These are phyloP conservation scores for Schizothecium vesticola DNA, from an alignment of 495 filamentous ascomycete genomes.

Conservation along the genomic window DNA sequence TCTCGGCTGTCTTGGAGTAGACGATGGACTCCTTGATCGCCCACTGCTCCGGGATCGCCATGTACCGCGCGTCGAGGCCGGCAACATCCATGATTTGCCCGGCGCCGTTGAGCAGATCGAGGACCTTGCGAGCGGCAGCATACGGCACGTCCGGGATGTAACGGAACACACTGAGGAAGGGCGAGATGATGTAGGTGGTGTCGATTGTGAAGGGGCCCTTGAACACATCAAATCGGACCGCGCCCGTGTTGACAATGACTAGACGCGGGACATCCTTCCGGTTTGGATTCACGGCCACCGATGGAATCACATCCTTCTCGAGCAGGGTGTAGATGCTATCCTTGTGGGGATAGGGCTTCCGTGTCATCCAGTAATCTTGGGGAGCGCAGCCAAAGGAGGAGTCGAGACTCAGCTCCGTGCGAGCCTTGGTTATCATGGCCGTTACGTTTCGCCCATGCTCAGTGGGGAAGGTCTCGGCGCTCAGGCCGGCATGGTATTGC, in stretches of 20 bases:
- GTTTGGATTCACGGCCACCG: conserved; percentile 42
- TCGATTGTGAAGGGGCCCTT: conserved; percentile 84
- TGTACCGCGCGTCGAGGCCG: conserved; percentile 28
- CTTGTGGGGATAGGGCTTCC: conserved; percentile 61
- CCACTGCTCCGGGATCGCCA: conserved; percentile 39
- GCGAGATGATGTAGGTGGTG: conserved; percentile 76
- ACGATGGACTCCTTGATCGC: conserved; percentile 24
- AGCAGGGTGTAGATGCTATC: conserved; percentile 79
- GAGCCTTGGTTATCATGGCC: conserved; percentile 60
- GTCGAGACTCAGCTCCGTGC: conserved; percentile 68
- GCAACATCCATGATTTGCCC: conserved; percentile 48
- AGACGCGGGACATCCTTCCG: conserved; percentile 50
- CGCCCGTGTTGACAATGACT: conserved; percentile 80
- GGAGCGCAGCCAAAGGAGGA: conserved; percentile 77
- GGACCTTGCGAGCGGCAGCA: conserved; percentile 59
- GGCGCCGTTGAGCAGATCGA: conserved; percentile 68
- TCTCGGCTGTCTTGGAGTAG: conserved; percentile 3
- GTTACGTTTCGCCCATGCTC: conserved; percentile 70
- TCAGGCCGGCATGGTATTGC: conserved; percentile 71
- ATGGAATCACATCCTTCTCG: conserved; percentile 64
- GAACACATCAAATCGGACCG: conserved; percentile 92
- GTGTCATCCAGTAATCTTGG: conserved; percentile 70
- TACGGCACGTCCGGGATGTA: conserved; percentile 78
- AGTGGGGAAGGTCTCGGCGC: conserved; percentile 69
- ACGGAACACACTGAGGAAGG: conserved; percentile 76